A percentile compares a stretch with the other conserved stretches of the same genome.
Conservation (phyloP, 176 grass and related monocot species). For the Bolboschoenus planiculmis region DNA sequence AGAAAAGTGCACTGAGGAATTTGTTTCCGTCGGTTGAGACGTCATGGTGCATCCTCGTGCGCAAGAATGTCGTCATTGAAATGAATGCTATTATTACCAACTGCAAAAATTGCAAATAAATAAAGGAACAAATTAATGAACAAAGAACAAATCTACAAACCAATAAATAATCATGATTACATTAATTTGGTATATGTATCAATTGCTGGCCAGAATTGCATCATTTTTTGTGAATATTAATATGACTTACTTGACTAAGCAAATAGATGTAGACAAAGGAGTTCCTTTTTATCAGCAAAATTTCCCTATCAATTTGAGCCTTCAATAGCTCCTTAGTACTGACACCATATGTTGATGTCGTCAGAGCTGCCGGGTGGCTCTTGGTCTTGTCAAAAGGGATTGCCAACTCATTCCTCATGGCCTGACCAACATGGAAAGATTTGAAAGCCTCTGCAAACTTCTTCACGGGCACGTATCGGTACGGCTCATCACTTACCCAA, state of each 20-base stretch:
- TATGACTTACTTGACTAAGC: not conserved
- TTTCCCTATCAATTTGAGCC: slow-evolving; percentile 28
- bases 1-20: slow-evolving; percentile 53
- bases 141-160: no score
- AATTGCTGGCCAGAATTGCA: no score
- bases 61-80: slow-evolving; percentile 65
- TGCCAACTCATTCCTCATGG: slow-evolving; percentile 12
- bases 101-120: no score
- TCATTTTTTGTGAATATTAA: no score
- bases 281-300: slow-evolving; percentile 41
- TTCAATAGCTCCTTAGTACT: slow-evolving; percentile 30
- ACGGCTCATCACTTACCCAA: slow-evolving; percentile 28
- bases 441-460: slow-evolving; percentile 25
- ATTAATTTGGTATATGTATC: no score
- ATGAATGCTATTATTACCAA: slow-evolving; percentile 41
- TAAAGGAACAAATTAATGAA: no score
- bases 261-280: slow-evolving; percentile 30
- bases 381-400: slow-evolving; percentile 28
- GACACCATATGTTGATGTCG: slow-evolving; percentile 28
- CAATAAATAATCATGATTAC: no score
- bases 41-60: slow-evolving; percentile 57
- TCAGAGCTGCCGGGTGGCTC: slow-evolving; percentile 32
- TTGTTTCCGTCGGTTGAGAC: slow-evolving; percentile 23
- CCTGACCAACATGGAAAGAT: slow-evolving; percentile 30
- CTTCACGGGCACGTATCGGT: slow-evolving; percentile 34